phyloP scores from a whole-genome alignment of 2,329 filamentous ascomycete species.

The Didymella lethalis region DNA sequence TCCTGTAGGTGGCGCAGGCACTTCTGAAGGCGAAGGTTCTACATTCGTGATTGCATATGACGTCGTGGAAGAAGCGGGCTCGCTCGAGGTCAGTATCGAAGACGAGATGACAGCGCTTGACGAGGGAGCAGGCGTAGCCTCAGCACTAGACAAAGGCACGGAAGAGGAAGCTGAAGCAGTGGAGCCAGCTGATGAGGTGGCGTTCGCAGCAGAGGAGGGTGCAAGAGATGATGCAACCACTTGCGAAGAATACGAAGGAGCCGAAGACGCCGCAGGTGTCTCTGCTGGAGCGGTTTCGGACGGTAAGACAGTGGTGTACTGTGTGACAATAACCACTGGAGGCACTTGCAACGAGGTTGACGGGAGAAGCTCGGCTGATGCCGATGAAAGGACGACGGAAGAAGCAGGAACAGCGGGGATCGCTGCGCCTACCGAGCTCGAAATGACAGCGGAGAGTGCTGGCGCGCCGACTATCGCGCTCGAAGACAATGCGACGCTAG shows the following conservation, averaged over 20 bases:
- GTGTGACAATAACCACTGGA: conserved; percentile 42
- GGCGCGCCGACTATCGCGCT: neutral
- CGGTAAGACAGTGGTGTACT: conserved; percentile 37
- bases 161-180: neutral
- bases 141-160: neutral
- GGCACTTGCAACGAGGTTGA: conserved; percentile 31
- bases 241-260: conserved; percentile 4
- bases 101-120: conserved; percentile 2
- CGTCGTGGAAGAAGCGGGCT: neutral
- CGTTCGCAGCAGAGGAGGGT: conserved; percentile 5
- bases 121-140: neutral
- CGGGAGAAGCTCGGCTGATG: conserved; percentile 11
- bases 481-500: conserved; percentile 8
- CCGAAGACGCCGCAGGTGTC: conserved; percentile 1
- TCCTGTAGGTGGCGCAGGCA: conserved; percentile 13
- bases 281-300: conserved; percentile 13
- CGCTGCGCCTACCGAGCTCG: conserved; percentile 15
- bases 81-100: conserved; percentile 1
- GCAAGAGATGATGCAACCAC: neutral
- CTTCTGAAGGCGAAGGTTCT: conserved; percentile 15
- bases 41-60: conserved; percentile 13
- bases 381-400: conserved; percentile 8
- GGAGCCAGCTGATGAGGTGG: conserved; percentile 1
- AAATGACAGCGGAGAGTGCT: neutral
- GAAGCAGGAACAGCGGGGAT: conserved; percentile 3